Base-by-base conservation (phyloP, 768 basidiomycete species). In the Lentinus tigrinus region DNA sequence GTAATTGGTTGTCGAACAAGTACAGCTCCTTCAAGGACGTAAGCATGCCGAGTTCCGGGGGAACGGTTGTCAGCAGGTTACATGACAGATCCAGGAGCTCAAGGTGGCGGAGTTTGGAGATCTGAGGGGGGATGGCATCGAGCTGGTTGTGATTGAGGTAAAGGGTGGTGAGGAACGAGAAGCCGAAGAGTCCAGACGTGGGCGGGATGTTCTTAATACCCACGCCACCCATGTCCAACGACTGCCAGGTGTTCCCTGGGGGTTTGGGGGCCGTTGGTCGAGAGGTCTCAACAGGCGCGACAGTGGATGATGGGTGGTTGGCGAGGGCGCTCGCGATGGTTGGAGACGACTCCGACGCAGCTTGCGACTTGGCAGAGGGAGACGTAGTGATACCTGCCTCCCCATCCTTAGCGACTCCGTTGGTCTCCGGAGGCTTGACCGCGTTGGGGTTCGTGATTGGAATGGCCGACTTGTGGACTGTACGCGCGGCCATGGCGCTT, bases 81-180 rank as follows among this genome's bases (percentile, higher is more conserved):
- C 88, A 89, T 1, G 95, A 96, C 47, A 95, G 81, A 74, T 99
- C 97, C 42, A 99, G 86, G 36, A 94, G 75, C 64, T 93, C 90
- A 37, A 99, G 80, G 69, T 95, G 88, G 39, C 88, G 85, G 57
- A 99, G 82, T 64, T 83, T 87, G 47, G 90, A 77, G 53, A 99
- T 93, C 72, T 90, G 84, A 19, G 89, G 82, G 4, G 96, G 94
- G 34, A 99, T 75, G 60, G 82, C 72, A 9, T 85, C 76, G 46
- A 99, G 80, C 24, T 84, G 78, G 67, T 99, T 99, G 78, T 98
- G 96, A 65, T 98, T 98, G 71, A 99, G 90, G 75, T 95, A 98
- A 48, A 99, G 88, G 61, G 88, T 89, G 64, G 89, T 89, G 58
- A 99, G 87, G 80, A 95, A 97, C n/a, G 85, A 84, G 77, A 96